phyloP scores from a whole-genome alignment of 2,329 filamentous ascomycete species.

The Stylonectria norvegica region DNA sequence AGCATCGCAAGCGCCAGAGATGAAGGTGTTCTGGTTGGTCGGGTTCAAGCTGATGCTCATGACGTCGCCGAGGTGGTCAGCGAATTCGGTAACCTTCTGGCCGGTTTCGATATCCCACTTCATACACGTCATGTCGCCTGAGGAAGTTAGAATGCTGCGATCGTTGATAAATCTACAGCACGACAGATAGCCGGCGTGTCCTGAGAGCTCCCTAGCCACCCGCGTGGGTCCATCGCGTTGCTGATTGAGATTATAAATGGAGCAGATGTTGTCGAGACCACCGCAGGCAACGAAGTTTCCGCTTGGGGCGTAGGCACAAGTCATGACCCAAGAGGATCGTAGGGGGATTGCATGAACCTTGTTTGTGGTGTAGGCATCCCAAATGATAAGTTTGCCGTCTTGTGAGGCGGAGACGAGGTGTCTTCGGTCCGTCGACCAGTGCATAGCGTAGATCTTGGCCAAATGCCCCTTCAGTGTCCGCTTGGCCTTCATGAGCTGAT shows the following conservation, averaged over 20 bases:
- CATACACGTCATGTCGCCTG: constrained; percentile 99
- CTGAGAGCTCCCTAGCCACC: constrained; percentile 91
- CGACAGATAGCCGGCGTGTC: constrained; percentile 93
- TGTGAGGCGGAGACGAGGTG: constrained; percentile 97
- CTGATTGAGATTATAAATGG: constrained; percentile 97
- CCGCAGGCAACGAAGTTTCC: constrained; percentile 98
- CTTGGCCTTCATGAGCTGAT: constrained; percentile 93
- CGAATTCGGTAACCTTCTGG: constrained; percentile 95
- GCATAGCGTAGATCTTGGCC: constrained; percentile 99
- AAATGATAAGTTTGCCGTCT: constrained; percentile 99
- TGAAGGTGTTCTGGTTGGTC: constrained; percentile 98
- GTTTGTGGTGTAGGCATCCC: constrained; percentile 99
- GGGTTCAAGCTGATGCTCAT: constrained; percentile 99
- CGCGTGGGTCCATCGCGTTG: constrained; percentile 93
- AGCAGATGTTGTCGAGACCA: constrained; percentile 99
- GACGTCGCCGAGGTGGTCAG: constrained; percentile 95
- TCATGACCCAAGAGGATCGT: constrained; percentile 99
- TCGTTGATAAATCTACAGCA: constrained; percentile 99
- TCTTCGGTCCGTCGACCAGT: constrained; percentile 97
- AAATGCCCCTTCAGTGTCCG: constrained; percentile 95
- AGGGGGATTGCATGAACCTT: constrained; percentile 98
- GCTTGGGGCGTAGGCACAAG: constrained; percentile 96
- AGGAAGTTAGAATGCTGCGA: constrained; percentile 94
- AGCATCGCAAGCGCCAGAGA: constrained; percentile 97
- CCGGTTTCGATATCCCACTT: constrained; percentile 99